Base-by-base conservation (phyloP, 768 basidiomycete species). In the Termitomyces sp. region DNA sequence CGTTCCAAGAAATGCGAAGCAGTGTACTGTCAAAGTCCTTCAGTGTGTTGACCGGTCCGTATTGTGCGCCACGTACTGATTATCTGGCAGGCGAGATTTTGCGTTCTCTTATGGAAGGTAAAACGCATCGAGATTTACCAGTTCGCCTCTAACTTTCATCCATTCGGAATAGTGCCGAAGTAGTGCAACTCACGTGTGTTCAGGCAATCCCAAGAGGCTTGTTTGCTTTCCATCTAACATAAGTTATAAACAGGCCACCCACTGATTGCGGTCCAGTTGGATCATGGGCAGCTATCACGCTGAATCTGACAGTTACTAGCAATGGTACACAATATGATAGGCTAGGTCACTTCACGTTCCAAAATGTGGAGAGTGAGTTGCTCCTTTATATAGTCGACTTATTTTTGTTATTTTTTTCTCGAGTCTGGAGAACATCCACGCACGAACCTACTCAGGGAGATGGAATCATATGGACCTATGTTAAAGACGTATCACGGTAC, bases 311-410 rank as follows among this genome's bases (percentile, higher is more conserved):
- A 0, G 88, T 88, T 20, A 88, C 89, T 3, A 86, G 84, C 58
- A 92, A 90, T 57, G 91, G 91, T 49, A 89, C 87, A 7, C 89
- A 91, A 69, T 91, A 83, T 61, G 89, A 90, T 68, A 82, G 90
- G 15, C 77, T 91, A 7, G 88, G 83, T 2, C 81, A 86, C 16
- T 89, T 93, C 66, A 89, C 88, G 6, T 87, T 91, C 69, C 85
- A 90, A 36, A 86, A 90, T 67, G 88, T 89, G 7, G 91, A 92
- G 71, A 90, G 88, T 89, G 66, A 62, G 84, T 69, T 36, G 3
- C 24, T 32, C 18, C 24, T 28, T 13, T n/a, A 11, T 49, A 33
- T 50, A 39, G 24, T 24, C 46, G 33, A 32, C 3, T 7, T 51
- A 32, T 8, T 33, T n/a, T 33, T 38, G 20, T 13, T 22, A 55